Evolutionary conservation across 371 early-diverging fungal genomes (phyloP).

Genomic region (Rhizopus microsporus): DNA sequence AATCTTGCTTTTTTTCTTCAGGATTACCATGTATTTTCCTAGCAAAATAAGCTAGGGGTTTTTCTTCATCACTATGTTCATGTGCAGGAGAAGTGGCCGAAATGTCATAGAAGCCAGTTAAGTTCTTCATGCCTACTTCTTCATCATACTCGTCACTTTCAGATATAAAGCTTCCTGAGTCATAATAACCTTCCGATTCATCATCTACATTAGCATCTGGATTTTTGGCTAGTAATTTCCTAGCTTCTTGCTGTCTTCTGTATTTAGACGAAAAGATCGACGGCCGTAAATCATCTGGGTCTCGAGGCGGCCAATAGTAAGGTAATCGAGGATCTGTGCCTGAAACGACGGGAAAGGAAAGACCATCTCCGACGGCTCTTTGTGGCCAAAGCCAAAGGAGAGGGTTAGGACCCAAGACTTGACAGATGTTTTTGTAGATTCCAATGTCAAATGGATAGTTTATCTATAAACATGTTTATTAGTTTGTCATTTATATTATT

Average conservation of each 20-base stretch:
- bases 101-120: conserved; percentile 27
- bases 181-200: conserved; percentile 33
- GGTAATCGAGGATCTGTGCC: conserved; percentile 31
- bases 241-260: conserved; percentile 30
- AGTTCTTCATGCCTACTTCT: conserved; percentile 27
- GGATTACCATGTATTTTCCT: not conserved
- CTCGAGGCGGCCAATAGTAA: conserved; percentile 42
- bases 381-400: conserved; percentile 75
- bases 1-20: no score
- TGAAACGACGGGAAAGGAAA: conserved; percentile 60
- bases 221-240: conserved; percentile 21
- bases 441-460: conserved; percentile 84
- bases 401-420: conserved; percentile 76
- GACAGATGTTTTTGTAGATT: conserved; percentile 67
- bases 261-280: conserved; percentile 45
- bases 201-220: conserved; percentile 19
- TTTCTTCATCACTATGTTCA: conserved; percentile 22
- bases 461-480: conserved; percentile 19
- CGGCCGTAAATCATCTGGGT: conserved; percentile 38
- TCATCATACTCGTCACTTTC: conserved; percentile 42
- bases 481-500: no score
- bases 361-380: conserved; percentile 67
- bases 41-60: conserved; percentile 16
- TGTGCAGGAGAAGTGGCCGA: conserved; percentile 26
- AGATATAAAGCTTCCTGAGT: conserved; percentile 40